Conservation (phyloP, 805 yeast genomes). For the Nakazawaea laoshanensis region DNA sequence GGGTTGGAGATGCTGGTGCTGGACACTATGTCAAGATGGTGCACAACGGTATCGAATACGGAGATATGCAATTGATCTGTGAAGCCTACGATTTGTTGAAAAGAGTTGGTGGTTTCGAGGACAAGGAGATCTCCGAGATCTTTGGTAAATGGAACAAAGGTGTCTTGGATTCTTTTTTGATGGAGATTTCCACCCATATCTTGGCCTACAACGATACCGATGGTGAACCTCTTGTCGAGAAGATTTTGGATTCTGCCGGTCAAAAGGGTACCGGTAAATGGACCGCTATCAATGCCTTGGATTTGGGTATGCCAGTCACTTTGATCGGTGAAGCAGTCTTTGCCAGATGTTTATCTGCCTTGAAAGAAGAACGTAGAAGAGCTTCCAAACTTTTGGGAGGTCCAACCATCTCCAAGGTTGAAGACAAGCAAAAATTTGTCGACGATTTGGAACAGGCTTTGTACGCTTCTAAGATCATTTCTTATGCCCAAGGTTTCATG, state of each 20-base stretch:
- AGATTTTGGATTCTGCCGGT: slow-evolving; percentile 94
- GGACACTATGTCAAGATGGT: slow-evolving; percentile 99
- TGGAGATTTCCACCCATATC: slow-evolving; percentile 95
- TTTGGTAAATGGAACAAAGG: slow-evolving; percentile 94
- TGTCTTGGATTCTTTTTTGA: slow-evolving; percentile 91
- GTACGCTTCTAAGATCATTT: slow-evolving; percentile 96
- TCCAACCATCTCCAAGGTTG: slow-evolving; percentile 58
- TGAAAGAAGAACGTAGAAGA: slow-evolving; percentile 82
- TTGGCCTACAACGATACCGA: slow-evolving; percentile 83
- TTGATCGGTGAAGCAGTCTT: slow-evolving; percentile 98
- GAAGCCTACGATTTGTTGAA: slow-evolving; percentile 96
- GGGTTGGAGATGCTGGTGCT: slow-evolving; percentile 99
- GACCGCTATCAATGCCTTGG: slow-evolving; percentile 98
- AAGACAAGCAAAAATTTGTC: slow-evolving; percentile 76
- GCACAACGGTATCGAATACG: slow-evolving; percentile 99
- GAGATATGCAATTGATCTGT: slow-evolving; percentile 98
- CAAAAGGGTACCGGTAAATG: slow-evolving; percentile 99
- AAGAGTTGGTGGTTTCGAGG: slow-evolving; percentile 84
- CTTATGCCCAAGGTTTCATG: slow-evolving; percentile 99
- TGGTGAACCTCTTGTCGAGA: slow-evolving; percentile 90
- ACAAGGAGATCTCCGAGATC: slow-evolving; percentile 90
- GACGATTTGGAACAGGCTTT: slow-evolving; percentile 96
- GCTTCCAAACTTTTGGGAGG: slow-evolving; percentile 79
- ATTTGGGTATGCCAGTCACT: slow-evolving; percentile 97
- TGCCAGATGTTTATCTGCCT: slow-evolving; percentile 89